These are phyloP conservation scores for Pseudoscleropodium purum DNA, from an alignment of 225 moss, liverwort and hornwort genomes.

Conservation along the genomic window DNA sequence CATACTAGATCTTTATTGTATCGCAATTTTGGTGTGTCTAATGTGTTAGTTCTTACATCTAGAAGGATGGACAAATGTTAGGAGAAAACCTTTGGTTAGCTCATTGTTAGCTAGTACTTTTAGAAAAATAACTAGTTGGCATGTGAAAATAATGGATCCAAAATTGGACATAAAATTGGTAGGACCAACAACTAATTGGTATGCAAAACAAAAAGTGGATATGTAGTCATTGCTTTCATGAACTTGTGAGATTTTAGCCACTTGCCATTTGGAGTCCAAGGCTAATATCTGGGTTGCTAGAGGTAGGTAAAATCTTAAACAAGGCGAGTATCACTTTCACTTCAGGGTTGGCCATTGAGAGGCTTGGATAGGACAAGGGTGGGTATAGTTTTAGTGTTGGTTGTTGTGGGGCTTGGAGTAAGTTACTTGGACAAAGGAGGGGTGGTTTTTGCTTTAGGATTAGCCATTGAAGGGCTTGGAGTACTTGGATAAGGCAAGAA, in stretches of 20 bases:
- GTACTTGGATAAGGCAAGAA: no score
- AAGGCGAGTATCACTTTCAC: neutral
- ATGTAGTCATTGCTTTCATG: accelerated
- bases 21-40: neutral
- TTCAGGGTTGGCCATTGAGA: no score
- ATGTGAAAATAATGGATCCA: neutral
- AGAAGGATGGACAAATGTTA: neutral
- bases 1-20: accelerated
- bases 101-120: neutral
- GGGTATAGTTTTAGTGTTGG: neutral
- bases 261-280: neutral
- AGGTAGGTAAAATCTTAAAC: accelerated
- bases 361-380: neutral
- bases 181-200: neutral
- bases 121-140: neutral
- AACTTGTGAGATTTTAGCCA: accelerated
- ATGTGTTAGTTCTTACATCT: accelerated
- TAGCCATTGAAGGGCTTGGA: no score
- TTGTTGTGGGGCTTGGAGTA: no score
- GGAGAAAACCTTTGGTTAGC: neutral
- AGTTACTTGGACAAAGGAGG: no score
- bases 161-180: neutral
- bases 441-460: no score
- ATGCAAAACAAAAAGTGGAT: neutral
- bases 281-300: accelerated